Evolutionary conservation across 192 early-diverging fungal genomes (phyloP).

Genomic region (Thamnidium elegans): DNA sequence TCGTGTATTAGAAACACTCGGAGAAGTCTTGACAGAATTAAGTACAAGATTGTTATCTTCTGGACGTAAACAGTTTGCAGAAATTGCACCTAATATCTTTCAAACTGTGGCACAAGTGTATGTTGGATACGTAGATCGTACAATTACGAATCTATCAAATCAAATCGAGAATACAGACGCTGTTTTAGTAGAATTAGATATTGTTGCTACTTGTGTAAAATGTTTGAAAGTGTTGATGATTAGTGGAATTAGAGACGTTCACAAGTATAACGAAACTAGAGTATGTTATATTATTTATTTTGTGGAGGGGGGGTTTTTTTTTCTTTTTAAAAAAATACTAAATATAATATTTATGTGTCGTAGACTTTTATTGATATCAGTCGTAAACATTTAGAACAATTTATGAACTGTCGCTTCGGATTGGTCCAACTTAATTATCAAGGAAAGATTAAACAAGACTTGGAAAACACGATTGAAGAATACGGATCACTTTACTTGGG

Average conservation of each 20-base stretch:
- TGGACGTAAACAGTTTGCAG: constrained; percentile 30
- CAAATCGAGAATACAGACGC: constrained; percentile 30
- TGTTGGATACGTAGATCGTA: constrained; percentile 51
- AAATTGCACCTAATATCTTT: constrained; percentile 73
- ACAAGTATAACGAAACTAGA: constrained; percentile 55
- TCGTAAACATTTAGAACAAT: constrained; percentile 55
- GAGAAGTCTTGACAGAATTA: constrained; percentile 37
- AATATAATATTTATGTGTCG: neutral
- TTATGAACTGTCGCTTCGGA: constrained; percentile 37
- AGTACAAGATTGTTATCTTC: constrained; percentile 21
- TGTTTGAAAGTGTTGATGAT: constrained; percentile 74
- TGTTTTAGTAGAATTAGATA: constrained; percentile 33
- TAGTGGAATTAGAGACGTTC: constrained; percentile 65
- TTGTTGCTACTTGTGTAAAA: constrained; percentile 70
- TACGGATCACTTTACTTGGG: constrained; percentile 82
- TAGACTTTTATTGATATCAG: constrained; percentile 45
- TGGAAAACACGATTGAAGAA: constrained; percentile 31
- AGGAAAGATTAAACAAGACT: neutral
- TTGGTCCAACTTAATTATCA: constrained; percentile 20
- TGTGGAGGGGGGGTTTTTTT: neutral
- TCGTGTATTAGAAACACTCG: constrained; percentile 69
- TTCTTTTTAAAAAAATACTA: no score
- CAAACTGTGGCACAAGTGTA: constrained; percentile 66
- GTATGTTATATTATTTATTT: constrained; percentile 17
- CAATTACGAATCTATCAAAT: constrained; percentile 42